Evolutionary conservation across 2,329 filamentous ascomycete genomes (phyloP).

Genomic region (Albophoma yamanashiensis): DNA sequence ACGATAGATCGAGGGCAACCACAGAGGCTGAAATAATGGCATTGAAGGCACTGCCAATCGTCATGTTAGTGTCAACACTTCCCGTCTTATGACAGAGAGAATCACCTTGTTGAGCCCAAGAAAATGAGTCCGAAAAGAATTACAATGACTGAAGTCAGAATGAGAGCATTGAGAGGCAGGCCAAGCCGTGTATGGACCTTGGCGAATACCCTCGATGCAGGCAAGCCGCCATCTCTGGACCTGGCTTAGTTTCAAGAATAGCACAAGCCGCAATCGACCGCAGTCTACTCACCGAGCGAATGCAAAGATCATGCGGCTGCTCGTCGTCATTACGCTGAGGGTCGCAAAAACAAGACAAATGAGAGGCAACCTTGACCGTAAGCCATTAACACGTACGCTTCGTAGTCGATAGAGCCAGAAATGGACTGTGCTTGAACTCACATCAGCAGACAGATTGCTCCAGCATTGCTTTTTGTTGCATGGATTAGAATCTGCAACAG

Average conservation of each 20-base stretch:
- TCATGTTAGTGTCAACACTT: not conserved
- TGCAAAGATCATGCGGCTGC: slow-evolving; percentile 55
- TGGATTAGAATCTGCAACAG: slow-evolving; percentile 52
- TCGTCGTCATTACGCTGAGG: slow-evolving; percentile 55
- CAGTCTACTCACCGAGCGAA: slow-evolving; percentile 38
- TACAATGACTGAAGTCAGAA: slow-evolving; percentile 48
- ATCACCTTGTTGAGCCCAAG: slow-evolving; percentile 42
- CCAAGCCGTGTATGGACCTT: slow-evolving; percentile 49
- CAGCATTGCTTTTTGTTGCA: slow-evolving; percentile 49
- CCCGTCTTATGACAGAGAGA: not conserved
- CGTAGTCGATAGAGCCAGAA: not conserved
- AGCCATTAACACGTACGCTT: not conserved
- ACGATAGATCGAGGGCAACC: slow-evolving; percentile 60
- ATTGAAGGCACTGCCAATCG: slow-evolving; percentile 46
- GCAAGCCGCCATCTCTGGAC: slow-evolving; percentile 49
- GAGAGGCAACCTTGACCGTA: slow-evolving; percentile 32
- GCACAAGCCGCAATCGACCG: not conserved
- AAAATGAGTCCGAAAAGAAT: slow-evolving; percentile 62
- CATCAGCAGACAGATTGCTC: slow-evolving; percentile 54
- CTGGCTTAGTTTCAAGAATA: not conserved
- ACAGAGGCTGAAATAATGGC: slow-evolving; percentile 63
- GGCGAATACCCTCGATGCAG: slow-evolving; percentile 48
- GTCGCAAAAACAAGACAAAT: slow-evolving; percentile 54
- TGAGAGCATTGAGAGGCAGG: slow-evolving; percentile 56
- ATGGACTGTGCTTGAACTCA: slow-evolving; percentile 17